phyloP scores from a whole-genome alignment of 2,329 filamentous ascomycete species.

The Dactylellina drechsleri region DNA sequence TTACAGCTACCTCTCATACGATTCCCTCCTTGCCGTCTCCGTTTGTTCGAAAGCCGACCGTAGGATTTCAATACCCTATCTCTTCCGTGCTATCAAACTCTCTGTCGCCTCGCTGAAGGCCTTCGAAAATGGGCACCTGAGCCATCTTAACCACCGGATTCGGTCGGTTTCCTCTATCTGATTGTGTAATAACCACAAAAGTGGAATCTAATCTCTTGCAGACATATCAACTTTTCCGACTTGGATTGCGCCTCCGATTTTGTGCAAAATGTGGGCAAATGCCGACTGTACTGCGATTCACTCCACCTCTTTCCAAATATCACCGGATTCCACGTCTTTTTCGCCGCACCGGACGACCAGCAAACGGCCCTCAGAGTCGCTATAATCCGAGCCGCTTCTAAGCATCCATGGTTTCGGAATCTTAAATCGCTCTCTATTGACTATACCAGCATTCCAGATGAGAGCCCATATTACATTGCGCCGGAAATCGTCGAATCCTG shows the following conservation, averaged over 20 bases:
- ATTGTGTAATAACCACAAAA: neutral
- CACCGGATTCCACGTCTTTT: too few species aligned
- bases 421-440: too few species aligned
- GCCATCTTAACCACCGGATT: neutral
- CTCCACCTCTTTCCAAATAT: neutral
- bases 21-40: neutral
- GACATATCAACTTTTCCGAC: neutral
- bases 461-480: too few species aligned
- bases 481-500: too few species aligned
- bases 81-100: neutral
- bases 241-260: neutral
- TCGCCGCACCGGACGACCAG: too few species aligned
- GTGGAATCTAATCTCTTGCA: too few species aligned
- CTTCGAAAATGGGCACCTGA: neutral
- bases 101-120: neutral
- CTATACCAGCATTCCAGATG: too few species aligned
- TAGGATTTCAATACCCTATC: neutral
- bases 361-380: too few species aligned
- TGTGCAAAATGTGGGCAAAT: neutral
- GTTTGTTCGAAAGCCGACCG: neutral
- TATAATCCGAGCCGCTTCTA: too few species aligned
- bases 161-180: neutral
- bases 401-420: too few species aligned
- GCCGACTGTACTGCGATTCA: neutral
- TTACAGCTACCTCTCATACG: neutral